Evolutionary conservation across 78 protist species (phyloP), one percentile per base, ranked within the genome.

Genomic region (Creolimax fragrantissima): DNA sequence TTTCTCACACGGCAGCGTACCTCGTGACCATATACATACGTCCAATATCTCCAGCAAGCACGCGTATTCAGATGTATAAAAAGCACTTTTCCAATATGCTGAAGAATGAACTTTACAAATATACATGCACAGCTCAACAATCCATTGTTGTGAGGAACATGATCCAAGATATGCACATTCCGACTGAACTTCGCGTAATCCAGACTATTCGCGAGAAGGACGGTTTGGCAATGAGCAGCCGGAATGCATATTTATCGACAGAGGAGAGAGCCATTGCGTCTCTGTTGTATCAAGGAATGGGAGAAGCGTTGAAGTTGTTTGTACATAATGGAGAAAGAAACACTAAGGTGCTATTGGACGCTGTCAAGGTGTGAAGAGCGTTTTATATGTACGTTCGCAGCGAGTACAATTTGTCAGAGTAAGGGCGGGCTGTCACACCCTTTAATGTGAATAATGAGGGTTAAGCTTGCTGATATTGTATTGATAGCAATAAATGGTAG

Each of bases 221-320:
- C 47, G 95, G 95, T 2, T 93, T 93, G 3, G 95, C 95, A 41
- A 85, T 90, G 93, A 90, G 93, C 83, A 86, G 92, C n/a, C 90
- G 95, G 37, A 93, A 93, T 85, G 45, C 5, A 24, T 85, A 90
- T 37, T 91, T 93, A 44, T 5, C 84, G 39, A 32, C 66, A 3
- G 88, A n/a, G 44, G 43, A 90, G 84, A 35, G 67, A 4, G 35
- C 41, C 36, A 0, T 47, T 42, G 93, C 66, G 67, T 81, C 66
- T 24, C 42, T 81, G 32, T 0, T 66, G 67, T 74, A 67, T 35
- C 74, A 42, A 45, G 74, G 58, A 32, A 4, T 43, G 43, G 4
- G 4, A 3, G 93, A 36, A 4, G 89, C 88, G 3, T 11, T 41
- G 42, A 42, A 32, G n/a, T 42, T 32, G 43, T 66, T 35, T 7